Conservation (phyloP, 169 alveolate genomes). For the Condylostoma magnum region DNA sequence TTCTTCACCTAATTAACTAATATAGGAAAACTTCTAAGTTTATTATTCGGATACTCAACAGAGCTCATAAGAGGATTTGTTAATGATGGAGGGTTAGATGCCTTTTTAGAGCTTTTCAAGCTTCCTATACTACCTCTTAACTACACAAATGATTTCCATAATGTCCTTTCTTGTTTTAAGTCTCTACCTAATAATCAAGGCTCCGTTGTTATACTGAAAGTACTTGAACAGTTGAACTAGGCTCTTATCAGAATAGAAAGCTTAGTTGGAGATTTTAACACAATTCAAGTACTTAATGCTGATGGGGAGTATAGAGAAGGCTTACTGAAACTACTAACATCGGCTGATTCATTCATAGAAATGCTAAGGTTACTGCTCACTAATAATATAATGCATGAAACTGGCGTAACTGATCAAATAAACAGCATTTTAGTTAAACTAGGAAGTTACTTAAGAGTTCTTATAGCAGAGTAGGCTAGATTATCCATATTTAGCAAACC, state of each 20-base stretch:
- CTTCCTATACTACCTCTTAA: not conserved
- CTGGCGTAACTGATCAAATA: not conserved
- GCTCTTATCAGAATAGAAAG: not conserved
- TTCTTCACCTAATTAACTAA: not conserved
- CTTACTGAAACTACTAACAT: not conserved
- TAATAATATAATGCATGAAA: too few species aligned
- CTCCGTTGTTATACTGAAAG: not conserved
- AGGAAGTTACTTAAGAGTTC: not conserved
- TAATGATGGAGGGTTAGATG: not conserved
- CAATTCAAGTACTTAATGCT: not conserved
- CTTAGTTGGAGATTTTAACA: not conserved
- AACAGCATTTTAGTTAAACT: not conserved
- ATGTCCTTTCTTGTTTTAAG: not conserved
- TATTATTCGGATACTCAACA: not conserved
- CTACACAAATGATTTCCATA: not conserved
- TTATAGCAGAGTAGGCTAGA: slow-evolving; percentile 24
- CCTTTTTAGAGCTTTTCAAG: not conserved
- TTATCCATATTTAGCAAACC: not conserved
- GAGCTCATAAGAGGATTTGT: slow-evolving; percentile 4
- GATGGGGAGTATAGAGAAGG: not conserved
- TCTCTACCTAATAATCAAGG: not conserved
- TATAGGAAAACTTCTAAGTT: not conserved
- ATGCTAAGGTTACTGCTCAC: not conserved
- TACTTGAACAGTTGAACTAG: not conserved
- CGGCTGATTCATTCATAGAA: slow-evolving; percentile 2